phyloP scores from a whole-genome alignment of 148 eudicot species.

The Fallopia convolvulus region DNA sequence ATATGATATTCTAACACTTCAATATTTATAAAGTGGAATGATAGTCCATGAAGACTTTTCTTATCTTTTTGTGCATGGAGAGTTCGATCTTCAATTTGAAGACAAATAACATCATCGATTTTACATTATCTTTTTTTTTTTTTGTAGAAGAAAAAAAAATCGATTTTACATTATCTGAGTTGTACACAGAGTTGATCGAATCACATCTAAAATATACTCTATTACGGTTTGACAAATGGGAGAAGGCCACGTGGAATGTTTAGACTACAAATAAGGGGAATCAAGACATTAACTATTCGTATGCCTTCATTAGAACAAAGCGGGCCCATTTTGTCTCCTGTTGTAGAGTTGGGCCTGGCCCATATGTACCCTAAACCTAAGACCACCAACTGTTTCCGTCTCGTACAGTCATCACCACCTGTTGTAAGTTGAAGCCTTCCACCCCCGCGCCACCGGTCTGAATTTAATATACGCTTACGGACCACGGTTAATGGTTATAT shows the following conservation, averaged over 20 bases:
- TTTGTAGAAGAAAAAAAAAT: too few species aligned
- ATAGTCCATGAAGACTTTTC: not conserved
- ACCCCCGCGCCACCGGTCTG: not conserved
- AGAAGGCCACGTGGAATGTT: not conserved
- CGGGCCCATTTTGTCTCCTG: conserved; percentile 1
- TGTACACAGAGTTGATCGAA: not conserved
- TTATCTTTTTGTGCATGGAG: not conserved
- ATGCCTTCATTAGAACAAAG: not conserved
- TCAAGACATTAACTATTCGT: not conserved
- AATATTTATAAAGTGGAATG: not conserved
- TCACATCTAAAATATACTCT: not conserved
- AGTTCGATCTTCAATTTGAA: not conserved
- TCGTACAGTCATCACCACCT: not conserved
- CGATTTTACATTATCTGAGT: not conserved
- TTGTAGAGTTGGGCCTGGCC: conserved; percentile 25
- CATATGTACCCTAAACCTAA: conserved; percentile 28
- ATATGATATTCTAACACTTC: not conserved
- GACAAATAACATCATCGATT: not conserved
- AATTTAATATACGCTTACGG: not conserved
- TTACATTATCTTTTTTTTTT: too few species aligned
- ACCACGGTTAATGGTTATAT: too few species aligned
- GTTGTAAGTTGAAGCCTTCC: conserved; percentile 11
- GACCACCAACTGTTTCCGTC: conserved; percentile 15
- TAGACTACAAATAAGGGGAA: not conserved
- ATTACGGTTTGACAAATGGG: not conserved